Base-by-base conservation (phyloP, 2,329 filamentous ascomycete species). In the Colletotrichum plurivorum region DNA sequence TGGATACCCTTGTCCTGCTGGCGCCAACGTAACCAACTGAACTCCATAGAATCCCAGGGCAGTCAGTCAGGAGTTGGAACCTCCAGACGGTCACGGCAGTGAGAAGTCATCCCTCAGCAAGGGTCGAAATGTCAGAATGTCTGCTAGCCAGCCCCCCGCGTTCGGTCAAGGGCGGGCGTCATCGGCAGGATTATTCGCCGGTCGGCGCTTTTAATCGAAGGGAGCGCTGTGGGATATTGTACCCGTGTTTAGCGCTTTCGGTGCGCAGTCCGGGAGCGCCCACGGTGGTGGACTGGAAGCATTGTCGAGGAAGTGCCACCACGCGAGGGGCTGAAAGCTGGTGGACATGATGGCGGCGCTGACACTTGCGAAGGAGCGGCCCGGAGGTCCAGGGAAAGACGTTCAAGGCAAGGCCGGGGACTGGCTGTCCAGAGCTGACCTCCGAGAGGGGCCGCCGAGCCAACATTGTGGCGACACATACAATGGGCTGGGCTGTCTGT, bases 81-180 rank as follows among this genome's bases (percentile, higher is more conserved):
- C 10, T 36, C 8, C 8, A 36, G 7, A 10, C 31, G 10, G 31
- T 10, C 31, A 10, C 31, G 10, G 31, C 31, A 36, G 8, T 5
- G 8, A 10, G 10, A 10, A 36, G 31, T 36, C 31, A 64, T 67
- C 53, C 39, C 25, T 48, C 22, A 51, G 43, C 51, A 49, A 62
- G 57, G 57, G 41, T 41, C 27, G 22, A 62, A 49, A 20, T 31
- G 57, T 39, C 39, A 51, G 22, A 57, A 27, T 45, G 59, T 45
- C 54, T 45, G 41, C 52, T 43, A 25, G 59, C 64, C 54, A 59
- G 60, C 65, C 65, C 61, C 65, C 65, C 60, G 48, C 54, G 65
- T 65, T 68, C 31, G 54, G 60, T 27, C 48, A 64, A 65, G 48
- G 56, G 53, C 48, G 54, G 60, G 54, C 60, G 54, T 16, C 52